Conservation (phyloP, 192 early-diverging fungal species). For the Helicostylum pulchrum region DNA sequence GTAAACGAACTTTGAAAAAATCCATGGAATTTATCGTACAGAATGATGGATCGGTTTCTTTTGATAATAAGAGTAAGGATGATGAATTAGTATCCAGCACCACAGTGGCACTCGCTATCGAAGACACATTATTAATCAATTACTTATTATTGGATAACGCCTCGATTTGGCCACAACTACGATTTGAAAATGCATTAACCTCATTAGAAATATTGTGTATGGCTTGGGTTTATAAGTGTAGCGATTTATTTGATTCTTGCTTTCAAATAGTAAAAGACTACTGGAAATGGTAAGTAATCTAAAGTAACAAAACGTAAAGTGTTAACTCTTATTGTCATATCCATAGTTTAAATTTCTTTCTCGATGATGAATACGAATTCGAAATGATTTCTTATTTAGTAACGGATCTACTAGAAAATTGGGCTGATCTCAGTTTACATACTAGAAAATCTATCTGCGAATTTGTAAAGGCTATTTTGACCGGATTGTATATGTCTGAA, state of each 20-base stretch:
- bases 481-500: not conserved
- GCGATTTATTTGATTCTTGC: conserved; percentile 12
- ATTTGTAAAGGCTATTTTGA: conserved; percentile 11
- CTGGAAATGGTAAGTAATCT: conserved; percentile 5
- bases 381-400: not conserved
- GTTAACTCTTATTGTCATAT: not conserved
- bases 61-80: not conserved
- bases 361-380: not conserved
- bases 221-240: conserved; percentile 12
- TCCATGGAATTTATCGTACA: not conserved
- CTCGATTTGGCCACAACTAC: not conserved
- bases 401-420: conserved; percentile 9
- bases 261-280: conserved; percentile 9
- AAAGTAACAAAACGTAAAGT: not conserved
- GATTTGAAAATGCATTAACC: not conserved
- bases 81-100: not conserved
- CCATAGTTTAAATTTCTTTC: not conserved
- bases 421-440: conserved; percentile 2
- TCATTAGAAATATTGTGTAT: not conserved
- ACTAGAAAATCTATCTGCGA: not conserved
- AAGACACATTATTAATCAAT: conserved; percentile 5
- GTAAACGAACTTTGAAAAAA: no score
- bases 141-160: conserved; percentile 16
- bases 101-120: not conserved
- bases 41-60: not conserved